Percentiles rank a stretch among this genome's conserved stretches.
These are phyloP conservation scores for Scutellaria barbata DNA, from an alignment of 257 asterid genomes.

Conservation along the genomic window DNA sequence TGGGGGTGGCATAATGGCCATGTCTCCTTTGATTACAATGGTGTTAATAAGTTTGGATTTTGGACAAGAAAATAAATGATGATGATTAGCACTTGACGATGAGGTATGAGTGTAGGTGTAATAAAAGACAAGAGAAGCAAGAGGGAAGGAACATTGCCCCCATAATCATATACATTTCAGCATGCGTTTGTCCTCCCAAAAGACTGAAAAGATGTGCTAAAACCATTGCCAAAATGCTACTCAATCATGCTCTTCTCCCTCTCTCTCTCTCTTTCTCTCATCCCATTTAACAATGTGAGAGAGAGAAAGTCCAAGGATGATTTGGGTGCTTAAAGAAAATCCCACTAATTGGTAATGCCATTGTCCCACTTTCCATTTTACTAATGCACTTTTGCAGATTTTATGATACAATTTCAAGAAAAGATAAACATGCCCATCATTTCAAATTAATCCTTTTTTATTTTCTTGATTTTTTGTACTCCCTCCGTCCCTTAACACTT, in stretches of 20 bases:
- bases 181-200: slow-evolving; percentile 29
- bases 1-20: neutral
- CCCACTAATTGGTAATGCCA: neutral
- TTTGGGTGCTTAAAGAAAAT: neutral
- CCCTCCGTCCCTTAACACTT: too few species aligned
- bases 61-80: slow-evolving; percentile 19
- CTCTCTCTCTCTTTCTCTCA: too few species aligned
- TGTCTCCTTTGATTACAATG: slow-evolving; percentile 4
- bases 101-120: slow-evolving; percentile 15
- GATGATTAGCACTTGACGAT: slow-evolving; percentile 14
- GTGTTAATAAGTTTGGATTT: neutral
- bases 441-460: neutral
- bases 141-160: slow-evolving; percentile 37
- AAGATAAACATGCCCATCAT: neutral
- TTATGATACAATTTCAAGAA: neutral
- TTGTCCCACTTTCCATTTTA: too few species aligned
- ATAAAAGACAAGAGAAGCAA: slow-evolving; percentile 26
- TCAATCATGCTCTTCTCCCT: neutral
- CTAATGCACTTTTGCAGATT: neutral
- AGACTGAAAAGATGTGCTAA: too few species aligned
- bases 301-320: neutral
- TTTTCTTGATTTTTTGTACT: neutral
- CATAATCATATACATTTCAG: slow-evolving; percentile 36
- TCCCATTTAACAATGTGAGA: too few species aligned
- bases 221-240: too few species aligned